These are phyloP conservation scores for Colletotrichum truncatum DNA, from an alignment of 2,329 filamentous ascomycete species.

Conservation along the genomic window DNA sequence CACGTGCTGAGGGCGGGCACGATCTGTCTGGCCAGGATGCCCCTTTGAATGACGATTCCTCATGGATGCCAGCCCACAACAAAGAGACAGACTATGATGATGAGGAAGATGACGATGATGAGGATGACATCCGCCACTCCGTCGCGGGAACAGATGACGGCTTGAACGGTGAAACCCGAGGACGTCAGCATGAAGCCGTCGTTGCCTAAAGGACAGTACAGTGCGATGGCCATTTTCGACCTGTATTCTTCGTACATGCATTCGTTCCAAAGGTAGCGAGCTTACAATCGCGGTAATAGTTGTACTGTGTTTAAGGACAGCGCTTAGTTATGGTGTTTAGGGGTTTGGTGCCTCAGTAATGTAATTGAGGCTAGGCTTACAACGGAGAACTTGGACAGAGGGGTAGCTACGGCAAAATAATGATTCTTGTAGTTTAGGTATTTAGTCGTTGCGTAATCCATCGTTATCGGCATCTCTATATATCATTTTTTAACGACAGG, in stretches of 20 bases:
- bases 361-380: constrained; percentile 8
- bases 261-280: neutral
- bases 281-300: neutral
- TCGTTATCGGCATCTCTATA: neutral
- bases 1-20: constrained; percentile 72
- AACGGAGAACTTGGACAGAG: neutral
- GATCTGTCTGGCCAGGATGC: constrained; percentile 87
- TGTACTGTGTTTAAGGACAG: neutral
- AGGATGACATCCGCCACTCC: constrained; percentile 62
- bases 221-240: no score
- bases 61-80: constrained; percentile 82
- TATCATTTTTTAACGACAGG: neutral
- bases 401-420: neutral
- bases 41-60: constrained; percentile 80
- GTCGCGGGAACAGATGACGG: constrained; percentile 61
- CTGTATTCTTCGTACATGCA: neutral
- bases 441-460: neutral
- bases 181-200: constrained; percentile 62
- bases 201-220: constrained; percentile 46
- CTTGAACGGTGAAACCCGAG: constrained; percentile 65
- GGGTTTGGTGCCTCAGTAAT: constrained; percentile 13
- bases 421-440: constrained; percentile 13
- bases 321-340: constrained; percentile 18
- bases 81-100: constrained; percentile 66
- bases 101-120: constrained; percentile 73